These are phyloP conservation scores for Solanum hybrid DNA, from an alignment of 305 asterid species.

Conservation along the genomic window DNA sequence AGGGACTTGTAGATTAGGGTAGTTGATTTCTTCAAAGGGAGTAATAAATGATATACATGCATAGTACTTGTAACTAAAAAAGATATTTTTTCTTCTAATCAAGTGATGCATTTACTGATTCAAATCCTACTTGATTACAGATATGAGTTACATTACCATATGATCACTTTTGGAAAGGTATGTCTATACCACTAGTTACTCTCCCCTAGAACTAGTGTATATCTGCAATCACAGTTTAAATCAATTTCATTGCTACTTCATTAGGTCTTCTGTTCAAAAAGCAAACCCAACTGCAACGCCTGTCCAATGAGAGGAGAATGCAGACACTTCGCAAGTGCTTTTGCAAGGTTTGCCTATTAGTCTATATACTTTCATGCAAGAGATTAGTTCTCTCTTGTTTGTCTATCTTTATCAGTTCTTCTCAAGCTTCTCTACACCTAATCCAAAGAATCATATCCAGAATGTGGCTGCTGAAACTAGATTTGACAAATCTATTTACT, in stretches of 20 bases:
- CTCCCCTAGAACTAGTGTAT: not conserved
- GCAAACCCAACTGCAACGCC: conserved; percentile 95
- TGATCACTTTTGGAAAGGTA: conserved; percentile 99
- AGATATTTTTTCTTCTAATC: not conserved
- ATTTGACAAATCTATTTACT: not conserved
- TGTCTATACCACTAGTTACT: conserved; percentile 1
- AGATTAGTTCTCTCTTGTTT: not conserved
- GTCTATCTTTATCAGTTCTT: not conserved
- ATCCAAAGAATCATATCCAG: not conserved
- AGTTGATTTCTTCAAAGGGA: not conserved
- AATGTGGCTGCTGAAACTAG: not conserved
- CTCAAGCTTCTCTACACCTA: not conserved
- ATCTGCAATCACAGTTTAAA: conserved; percentile 9
- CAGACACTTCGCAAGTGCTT: conserved; percentile 98
- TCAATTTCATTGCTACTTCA: conserved; percentile 12
- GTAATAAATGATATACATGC: not conserved
- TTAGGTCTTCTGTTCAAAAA: conserved; percentile 98
- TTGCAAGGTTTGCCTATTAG: conserved; percentile 64
- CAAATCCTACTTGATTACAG: conserved; percentile 41
- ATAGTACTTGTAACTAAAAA: not conserved
- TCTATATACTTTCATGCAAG: not conserved
- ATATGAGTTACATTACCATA: conserved; percentile 95
- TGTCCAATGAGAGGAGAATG: conserved; percentile 99
- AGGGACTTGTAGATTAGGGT: not conserved
- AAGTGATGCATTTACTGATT: conserved; percentile 19